Percentiles rank a stretch among this genome's conserved stretches.
Evolutionary conservation across 2,329 filamentous ascomycete genomes (phyloP).

Genomic region (Sclerotinia subarctica): DNA sequence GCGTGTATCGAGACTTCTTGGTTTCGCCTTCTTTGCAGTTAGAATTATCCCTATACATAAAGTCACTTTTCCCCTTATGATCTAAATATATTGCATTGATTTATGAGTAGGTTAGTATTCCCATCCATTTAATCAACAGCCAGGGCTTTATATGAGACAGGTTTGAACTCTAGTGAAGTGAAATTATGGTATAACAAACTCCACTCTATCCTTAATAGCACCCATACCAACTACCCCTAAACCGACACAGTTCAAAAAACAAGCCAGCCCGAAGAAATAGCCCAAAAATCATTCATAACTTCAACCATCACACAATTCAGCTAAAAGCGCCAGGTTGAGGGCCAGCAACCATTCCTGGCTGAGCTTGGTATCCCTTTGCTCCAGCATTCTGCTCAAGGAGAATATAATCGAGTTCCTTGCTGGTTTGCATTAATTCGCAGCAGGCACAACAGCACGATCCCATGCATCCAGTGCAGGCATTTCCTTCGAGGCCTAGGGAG

Average conservation of each 20-base stretch:
- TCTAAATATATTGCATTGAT: background rate
- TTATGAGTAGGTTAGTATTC: background rate
- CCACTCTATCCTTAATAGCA: background rate
- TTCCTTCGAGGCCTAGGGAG: conserved; percentile 11
- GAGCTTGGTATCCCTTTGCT: conserved; percentile 3
- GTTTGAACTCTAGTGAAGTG: background rate
- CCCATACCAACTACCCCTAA: background rate
- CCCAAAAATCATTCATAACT: background rate
- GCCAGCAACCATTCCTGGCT: conserved; percentile 5
- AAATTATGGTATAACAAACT: conserved; percentile 6
- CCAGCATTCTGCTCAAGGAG: conserved; percentile 4
- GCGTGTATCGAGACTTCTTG: background rate
- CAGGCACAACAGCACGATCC: conserved; percentile 16
- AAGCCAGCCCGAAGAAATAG: background rate
- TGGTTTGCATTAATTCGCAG: conserved; percentile 23
- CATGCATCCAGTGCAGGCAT: conserved; percentile 6
- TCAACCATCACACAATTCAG: background rate
- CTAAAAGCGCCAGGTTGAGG: background rate
- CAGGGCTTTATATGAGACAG: no score
- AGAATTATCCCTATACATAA: conserved; percentile 13
- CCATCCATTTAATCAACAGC: background rate
- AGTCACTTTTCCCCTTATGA: background rate
- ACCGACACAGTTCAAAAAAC: background rate
- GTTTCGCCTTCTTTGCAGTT: background rate
- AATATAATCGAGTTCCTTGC: conserved; percentile 21